Conservation (phyloP, 176 grass and related monocot species). For the Musa beccarii region DNA sequence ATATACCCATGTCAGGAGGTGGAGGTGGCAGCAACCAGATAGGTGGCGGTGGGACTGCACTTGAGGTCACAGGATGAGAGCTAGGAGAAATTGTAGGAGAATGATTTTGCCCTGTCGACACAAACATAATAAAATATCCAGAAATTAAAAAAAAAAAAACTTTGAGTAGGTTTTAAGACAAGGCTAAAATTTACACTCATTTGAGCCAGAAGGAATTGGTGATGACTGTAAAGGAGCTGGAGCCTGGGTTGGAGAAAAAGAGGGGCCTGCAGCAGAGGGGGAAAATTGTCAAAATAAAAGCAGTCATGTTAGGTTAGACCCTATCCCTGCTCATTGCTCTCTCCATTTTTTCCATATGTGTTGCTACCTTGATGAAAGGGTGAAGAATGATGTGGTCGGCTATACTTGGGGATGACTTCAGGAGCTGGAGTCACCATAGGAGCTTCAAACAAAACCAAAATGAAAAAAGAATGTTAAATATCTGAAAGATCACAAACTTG, state of each 20-base stretch:
- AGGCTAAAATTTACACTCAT: constrained; percentile 35
- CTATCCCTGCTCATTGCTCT: not conserved
- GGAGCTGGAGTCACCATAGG: constrained; percentile 23
- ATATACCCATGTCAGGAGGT: constrained; percentile 75
- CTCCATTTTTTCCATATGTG: not conserved
- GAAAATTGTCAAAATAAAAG: constrained; percentile 11
- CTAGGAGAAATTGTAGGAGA: constrained; percentile 51
- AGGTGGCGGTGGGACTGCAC: constrained; percentile 45
- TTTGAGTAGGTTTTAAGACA: constrained; percentile 3
- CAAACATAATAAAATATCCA: constrained; percentile 6
- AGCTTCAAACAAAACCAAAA: constrained; percentile 20
- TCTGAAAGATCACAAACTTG: constrained; percentile 13
- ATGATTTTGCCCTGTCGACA: constrained; percentile 35
- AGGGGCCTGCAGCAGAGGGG: constrained; percentile 38
- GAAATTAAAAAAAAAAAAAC: not conserved
- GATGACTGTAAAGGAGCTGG: constrained; percentile 41
- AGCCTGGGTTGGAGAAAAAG: constrained; percentile 25
- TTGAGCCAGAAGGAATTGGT: constrained; percentile 23
- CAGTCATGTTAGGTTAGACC: not conserved
- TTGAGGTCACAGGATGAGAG: constrained; percentile 33
- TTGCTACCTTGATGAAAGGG: constrained; percentile 39
- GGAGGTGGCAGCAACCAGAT: constrained; percentile 82
- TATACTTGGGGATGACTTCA: constrained; percentile 29
- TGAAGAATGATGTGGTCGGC: constrained; percentile 35
- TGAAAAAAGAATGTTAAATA: not conserved